phyloP scores from a whole-genome alignment of 2,329 filamentous ascomycete species.

The Harringtonia lauricola region DNA sequence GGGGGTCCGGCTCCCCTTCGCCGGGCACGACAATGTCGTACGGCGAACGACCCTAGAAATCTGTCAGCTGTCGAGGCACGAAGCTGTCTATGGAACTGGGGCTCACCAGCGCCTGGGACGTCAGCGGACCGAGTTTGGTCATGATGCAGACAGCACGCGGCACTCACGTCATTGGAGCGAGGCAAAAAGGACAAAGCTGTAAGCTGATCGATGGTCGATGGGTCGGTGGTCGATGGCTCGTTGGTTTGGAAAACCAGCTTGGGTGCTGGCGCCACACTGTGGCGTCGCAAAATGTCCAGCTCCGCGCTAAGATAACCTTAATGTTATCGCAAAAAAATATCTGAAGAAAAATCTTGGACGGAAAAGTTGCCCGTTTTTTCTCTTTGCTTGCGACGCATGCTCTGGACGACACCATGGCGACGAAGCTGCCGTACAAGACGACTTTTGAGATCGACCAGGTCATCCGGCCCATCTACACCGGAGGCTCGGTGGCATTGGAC shows the following conservation, averaged over 20 bases:
- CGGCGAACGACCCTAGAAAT: constrained; percentile 42
- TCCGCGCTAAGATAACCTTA: constrained; percentile 27
- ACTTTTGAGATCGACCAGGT: constrained; percentile 78
- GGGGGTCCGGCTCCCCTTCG: constrained; percentile 29
- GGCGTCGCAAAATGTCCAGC: not conserved
- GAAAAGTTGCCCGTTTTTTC: too few species aligned
- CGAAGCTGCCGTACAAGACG: constrained; percentile 60
- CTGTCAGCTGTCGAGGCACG: too few species aligned
- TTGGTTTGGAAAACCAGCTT: too few species aligned
- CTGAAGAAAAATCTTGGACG: constrained; percentile 9
- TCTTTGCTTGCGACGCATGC: not conserved
- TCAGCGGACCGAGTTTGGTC: constrained; percentile 44
- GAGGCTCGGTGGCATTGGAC: constrained; percentile 77
- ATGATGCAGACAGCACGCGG: constrained; percentile 19
- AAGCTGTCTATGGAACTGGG: constrained; percentile 13
- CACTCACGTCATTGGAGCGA: not conserved
- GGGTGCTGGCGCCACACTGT: constrained; percentile 5
- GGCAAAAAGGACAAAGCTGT: not conserved
- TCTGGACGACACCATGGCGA: constrained; percentile 37
- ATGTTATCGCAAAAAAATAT: constrained; percentile 14
- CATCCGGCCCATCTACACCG: constrained; percentile 88
- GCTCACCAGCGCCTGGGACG: constrained; percentile 42
- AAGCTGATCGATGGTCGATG: too few species aligned
- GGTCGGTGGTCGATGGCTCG: too few species aligned
- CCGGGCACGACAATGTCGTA: constrained; percentile 46